phyloP scores from a whole-genome alignment of 345 rosid species.

The Punica granatum region DNA sequence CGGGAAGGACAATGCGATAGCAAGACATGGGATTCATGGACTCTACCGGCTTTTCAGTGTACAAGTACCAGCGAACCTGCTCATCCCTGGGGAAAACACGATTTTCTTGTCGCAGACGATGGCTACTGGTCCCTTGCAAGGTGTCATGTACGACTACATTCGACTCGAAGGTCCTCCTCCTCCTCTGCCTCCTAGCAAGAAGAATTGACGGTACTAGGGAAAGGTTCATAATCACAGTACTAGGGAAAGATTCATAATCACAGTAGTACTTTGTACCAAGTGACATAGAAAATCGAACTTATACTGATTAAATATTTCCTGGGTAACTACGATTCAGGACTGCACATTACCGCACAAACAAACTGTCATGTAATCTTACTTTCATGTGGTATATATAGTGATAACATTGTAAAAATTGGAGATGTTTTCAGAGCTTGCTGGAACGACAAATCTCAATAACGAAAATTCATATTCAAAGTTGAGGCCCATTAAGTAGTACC shows the following conservation, averaged over 20 bases:
- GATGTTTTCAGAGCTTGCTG: neutral
- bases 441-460: neutral
- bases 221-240: neutral
- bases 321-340: neutral
- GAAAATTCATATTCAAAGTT: neutral
- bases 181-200: slow-evolving; percentile 9
- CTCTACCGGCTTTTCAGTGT: slow-evolving; percentile 39
- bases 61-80: slow-evolving; percentile 24
- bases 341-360: no score
- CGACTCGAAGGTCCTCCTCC: slow-evolving; percentile 41
- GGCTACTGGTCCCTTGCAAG: slow-evolving; percentile 29
- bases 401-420: no score
- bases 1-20: slow-evolving; percentile 57
- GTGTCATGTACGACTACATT: slow-evolving; percentile 60
- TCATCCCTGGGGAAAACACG: slow-evolving; percentile 35
- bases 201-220: neutral
- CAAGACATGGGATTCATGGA: slow-evolving; percentile 67
- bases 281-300: neutral
- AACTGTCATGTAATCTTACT: neutral
- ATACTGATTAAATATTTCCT: neutral
- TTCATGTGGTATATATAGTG: neutral
- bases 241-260: no score
- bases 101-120: slow-evolving; percentile 41
- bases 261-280: no score
- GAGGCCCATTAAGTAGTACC: neutral